Evolutionary conservation across 352 stramenopile species (phyloP), one percentile per base, ranked within the genome.

Genomic region (Pythium utonaiense): DNA sequence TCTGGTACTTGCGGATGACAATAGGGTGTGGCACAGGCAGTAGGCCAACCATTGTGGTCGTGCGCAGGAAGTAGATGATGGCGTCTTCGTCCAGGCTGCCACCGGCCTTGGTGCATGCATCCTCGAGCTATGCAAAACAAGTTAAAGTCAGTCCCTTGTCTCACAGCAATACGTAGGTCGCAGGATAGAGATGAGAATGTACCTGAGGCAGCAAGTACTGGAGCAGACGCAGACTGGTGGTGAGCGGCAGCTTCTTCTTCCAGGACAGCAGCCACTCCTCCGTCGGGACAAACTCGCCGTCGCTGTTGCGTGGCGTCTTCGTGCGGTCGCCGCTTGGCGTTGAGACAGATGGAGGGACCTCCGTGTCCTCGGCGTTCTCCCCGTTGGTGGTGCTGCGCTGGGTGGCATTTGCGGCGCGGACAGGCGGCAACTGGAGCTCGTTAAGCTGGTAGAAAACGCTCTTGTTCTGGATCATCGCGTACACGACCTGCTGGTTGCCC

Each of bases 31-130:
- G 97, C 28, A 99, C 87, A 1, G 91, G 91, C 42, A 99, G 69
- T 14, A 99, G 70, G n/a, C 97, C 97, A n/a, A 99, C 97, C 91
- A 99, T 98, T 0, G 97, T 99, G 1, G 97, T 98, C 62, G 96
- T 96, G 50, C 93, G 83, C 44, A 99, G 61, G 45, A 99, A 98
- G 58, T 97, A 91, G 38, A 99, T 74, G 64, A 99, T 97, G 50
- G 95, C 91, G 52, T 95, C 82, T 76, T 99, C 97, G 57, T 98
- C 96, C 14, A 98, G 76, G 30, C 88, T 88, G 3, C 96, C 84
- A 3, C 78, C 85, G 6, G 78, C 81, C 54, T 91, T 88, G 50
- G 91, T 69, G 33, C 80, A 92, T 5, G 81, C 80, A 5, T 85
- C 73, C 49, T 93, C 84, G 1, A 94, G 63, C 71, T 91, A 21